phyloP scores from a whole-genome alignment of 2,329 filamentous ascomycete genomes.

The Aureobasidium pullulans region DNA sequence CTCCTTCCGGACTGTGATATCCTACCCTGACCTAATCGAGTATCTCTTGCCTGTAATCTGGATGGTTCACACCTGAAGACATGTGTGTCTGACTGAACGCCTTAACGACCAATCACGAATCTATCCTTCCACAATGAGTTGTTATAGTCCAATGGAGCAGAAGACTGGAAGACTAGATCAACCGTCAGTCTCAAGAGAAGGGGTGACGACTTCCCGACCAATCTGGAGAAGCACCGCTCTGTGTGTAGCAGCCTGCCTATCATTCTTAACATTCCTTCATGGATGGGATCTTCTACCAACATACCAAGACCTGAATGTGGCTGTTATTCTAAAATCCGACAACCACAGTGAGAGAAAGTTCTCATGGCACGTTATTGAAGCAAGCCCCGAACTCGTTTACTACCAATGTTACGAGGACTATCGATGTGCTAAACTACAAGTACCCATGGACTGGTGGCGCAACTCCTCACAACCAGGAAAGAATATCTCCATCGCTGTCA shows the following conservation, averaged over 20 bases:
- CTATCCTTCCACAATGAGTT: too few species aligned
- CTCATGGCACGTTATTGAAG: background rate
- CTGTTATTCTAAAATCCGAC: background rate
- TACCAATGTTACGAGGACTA: slow-evolving; percentile 36
- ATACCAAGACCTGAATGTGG: background rate
- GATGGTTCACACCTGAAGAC: too few species aligned
- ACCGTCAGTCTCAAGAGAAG: background rate
- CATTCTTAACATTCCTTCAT: background rate
- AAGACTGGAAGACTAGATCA: background rate
- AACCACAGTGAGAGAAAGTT: background rate
- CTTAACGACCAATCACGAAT: too few species aligned
- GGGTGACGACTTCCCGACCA: background rate
- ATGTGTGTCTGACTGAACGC: too few species aligned
- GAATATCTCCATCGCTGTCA: slow-evolving; percentile 38
- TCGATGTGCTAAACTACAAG: slow-evolving; percentile 40
- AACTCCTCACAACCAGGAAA: slow-evolving; percentile 21
- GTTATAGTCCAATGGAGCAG: background rate
- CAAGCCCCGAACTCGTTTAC: slow-evolving; percentile 13
- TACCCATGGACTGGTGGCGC: slow-evolving; percentile 40
- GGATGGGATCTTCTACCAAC: background rate
- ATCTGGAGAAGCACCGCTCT: background rate
- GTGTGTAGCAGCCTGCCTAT: background rate
- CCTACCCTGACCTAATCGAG: too few species aligned
- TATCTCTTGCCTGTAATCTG: background rate
- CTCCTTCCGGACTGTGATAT: background rate